Evolutionary conservation across 2,329 filamentous ascomycete genomes (phyloP).

Genomic region (Fusarium oligoseptatum): DNA sequence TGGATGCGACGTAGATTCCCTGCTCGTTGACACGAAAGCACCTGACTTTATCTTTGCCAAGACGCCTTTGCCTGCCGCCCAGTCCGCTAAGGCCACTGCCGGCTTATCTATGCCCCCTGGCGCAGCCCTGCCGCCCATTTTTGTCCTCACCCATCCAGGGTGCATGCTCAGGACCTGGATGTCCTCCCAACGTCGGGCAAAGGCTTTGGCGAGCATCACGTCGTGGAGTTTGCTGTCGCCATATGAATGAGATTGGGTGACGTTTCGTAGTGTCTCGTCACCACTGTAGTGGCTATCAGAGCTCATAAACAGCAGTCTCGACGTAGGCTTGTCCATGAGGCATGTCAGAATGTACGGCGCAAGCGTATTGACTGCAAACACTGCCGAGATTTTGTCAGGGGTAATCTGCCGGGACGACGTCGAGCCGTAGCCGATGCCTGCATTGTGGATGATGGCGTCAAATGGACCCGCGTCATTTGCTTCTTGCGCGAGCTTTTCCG

Average conservation of each 20-base stretch:
- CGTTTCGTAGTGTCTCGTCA: constrained; percentile 28
- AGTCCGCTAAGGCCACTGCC: constrained; percentile 24
- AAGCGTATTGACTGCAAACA: constrained; percentile 37
- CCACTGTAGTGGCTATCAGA: constrained; percentile 37
- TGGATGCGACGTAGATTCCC: constrained; percentile 22
- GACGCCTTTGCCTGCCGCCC: constrained; percentile 29
- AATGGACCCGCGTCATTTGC: constrained; percentile 32
- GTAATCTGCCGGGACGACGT: constrained; percentile 24
- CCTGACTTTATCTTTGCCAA: constrained; percentile 14
- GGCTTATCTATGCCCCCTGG: constrained; percentile 20
- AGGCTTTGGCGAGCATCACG: constrained; percentile 37
- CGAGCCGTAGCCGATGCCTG: constrained; percentile 36
- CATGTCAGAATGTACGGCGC: constrained; percentile 36
- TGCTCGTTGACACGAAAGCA: constrained; percentile 28
- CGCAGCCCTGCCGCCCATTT: constrained; percentile 34
- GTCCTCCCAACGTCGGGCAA: constrained; percentile 27
- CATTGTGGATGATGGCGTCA: constrained; percentile 37
- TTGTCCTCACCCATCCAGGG: constrained; percentile 39
- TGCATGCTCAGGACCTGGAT: constrained; percentile 39
- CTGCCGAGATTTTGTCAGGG: constrained; percentile 28
- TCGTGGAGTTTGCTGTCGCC: constrained; percentile 39
- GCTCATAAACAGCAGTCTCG: constrained; percentile 32
- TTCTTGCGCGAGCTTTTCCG: constrained; percentile 31
- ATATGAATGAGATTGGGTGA: constrained; percentile 32
- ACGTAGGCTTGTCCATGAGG: constrained; percentile 31